Conservation (phyloP, 768 basidiomycete genomes). For the Kwoniella europaea region DNA sequence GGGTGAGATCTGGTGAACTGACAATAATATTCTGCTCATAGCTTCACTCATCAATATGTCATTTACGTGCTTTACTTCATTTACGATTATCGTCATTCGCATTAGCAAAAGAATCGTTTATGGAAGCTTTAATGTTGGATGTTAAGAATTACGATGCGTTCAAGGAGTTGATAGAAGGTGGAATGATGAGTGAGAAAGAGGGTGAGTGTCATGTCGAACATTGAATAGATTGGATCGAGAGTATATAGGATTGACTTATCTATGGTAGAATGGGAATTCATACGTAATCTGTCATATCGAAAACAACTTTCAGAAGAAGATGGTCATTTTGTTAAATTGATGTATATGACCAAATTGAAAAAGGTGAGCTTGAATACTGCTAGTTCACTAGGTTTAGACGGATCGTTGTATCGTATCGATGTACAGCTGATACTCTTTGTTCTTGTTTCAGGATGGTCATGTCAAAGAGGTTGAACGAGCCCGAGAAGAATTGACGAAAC, state of each 20-base stretch:
- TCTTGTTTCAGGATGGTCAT: constrained; percentile 69
- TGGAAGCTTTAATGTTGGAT: constrained; percentile 92
- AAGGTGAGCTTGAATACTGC: no score
- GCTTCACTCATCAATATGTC: constrained; percentile 98
- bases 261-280: constrained; percentile 90
- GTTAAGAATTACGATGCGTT: constrained; percentile 98
- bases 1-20: background rate
- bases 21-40: constrained; percentile 52
- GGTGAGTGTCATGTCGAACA: constrained; percentile 62
- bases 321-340: constrained; percentile 86
- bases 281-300: constrained; percentile 78
- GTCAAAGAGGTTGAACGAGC: constrained; percentile 78
- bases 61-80: constrained; percentile 89
- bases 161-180: constrained; percentile 82
- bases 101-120: constrained; percentile 89
- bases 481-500: constrained; percentile 76
- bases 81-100: constrained; percentile 88
- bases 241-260: no score
- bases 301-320: constrained; percentile 81
- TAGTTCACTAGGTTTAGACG: no score
- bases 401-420: no score
- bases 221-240: no score
- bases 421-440: background rate
- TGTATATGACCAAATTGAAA: constrained; percentile 87
- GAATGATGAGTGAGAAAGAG: constrained; percentile 96